Base-by-base conservation (phyloP, 805 yeast species). In the Schizosaccharomyces cryophilus region DNA sequence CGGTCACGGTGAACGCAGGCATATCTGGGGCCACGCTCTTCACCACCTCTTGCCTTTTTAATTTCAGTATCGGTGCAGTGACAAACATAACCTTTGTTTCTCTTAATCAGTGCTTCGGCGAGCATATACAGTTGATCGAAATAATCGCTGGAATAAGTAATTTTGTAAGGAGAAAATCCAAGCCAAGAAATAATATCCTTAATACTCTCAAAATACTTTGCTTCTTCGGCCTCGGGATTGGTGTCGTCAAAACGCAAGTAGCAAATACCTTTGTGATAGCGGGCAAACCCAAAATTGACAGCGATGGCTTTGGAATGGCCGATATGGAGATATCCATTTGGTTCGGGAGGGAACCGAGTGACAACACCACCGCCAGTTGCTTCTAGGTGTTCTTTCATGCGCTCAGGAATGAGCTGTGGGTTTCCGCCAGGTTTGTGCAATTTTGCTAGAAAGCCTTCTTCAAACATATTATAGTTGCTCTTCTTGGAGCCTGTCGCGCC, bases 291-390 rank as follows among this genome's bases (percentile, higher is more conserved):
- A 72, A 93, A 93, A 71, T 93, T 89, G 61, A 90, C 96, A 80
- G 93, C 85, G 70, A 93, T 90, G 61, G 98, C 98, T 74, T 93
- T 93, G 54, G 95, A 85, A 70, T 93, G 99, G 56, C 99, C 98
- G 71, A 93, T 90, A 71, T 93, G 98, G 69, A 93, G 78, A 70
- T 82, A 93, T 66, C 98, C 98, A 73, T 94, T 90, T 54, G 98
- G 98, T 74, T 93, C 98, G 5, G 98, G 98, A 58, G 99, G 99
- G 74, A 93, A 93, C 70, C 99, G 81, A 3, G 98, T 93, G 67
- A 80, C 82, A 35, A 90, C 97, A 68, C 79, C 77, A 58, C 96
- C 95, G 47, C 80, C 78, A 42, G 95, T 87, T 65, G 80, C 80
- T 62, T 78, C 80, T 67, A 87, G 75, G 71, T 93, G 98, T 65